Percentiles rank a stretch among this genome's conserved stretches.
Conservation (phyloP, 306 rosid genomes). For the Pyrus pyrifolia region DNA sequence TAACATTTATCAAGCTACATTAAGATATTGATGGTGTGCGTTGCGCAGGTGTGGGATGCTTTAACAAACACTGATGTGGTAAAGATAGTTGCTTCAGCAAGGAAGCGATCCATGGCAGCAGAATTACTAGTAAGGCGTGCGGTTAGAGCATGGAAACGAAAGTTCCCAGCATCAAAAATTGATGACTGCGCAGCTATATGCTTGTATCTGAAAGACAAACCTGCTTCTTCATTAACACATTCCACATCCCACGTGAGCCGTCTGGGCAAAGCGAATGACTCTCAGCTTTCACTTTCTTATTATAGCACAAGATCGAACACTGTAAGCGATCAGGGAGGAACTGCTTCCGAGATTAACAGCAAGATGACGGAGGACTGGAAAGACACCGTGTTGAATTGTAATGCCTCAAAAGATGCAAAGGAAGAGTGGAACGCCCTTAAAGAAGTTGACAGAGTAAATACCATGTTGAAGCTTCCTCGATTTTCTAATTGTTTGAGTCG, state of each 20-base stretch:
- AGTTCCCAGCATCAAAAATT: conserved; percentile 48
- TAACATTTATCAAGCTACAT: not conserved
- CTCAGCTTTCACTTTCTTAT: conserved; percentile 14
- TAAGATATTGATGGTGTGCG: not conserved
- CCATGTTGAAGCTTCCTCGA: conserved; percentile 36
- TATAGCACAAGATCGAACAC: not conserved
- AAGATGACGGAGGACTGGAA: not conserved
- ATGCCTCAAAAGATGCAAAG: conserved; percentile 7
- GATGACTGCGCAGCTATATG: conserved; percentile 75
- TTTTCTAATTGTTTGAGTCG: conserved; percentile 21
- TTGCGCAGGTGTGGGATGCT: conserved; percentile 85
- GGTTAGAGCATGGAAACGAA: conserved; percentile 50
- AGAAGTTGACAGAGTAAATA: conserved; percentile 41
- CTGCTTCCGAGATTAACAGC: not conserved
- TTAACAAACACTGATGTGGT: conserved; percentile 66
- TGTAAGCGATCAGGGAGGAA: not conserved
- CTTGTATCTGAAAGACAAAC: conserved; percentile 50
- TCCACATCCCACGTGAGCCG: not conserved
- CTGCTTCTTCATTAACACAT: conserved; percentile 2
- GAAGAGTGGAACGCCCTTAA: conserved; percentile 42
- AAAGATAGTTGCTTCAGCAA: conserved; percentile 64
- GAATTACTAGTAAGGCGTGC: conserved; percentile 57
- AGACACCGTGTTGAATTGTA: not conserved
- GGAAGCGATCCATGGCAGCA: conserved; percentile 57
- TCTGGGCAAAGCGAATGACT: not conserved